A percentile compares a stretch with the other conserved stretches of the same genome.
Conservation (phyloP, 257 asterid genomes). For the Ocimum tenuiflorum region DNA sequence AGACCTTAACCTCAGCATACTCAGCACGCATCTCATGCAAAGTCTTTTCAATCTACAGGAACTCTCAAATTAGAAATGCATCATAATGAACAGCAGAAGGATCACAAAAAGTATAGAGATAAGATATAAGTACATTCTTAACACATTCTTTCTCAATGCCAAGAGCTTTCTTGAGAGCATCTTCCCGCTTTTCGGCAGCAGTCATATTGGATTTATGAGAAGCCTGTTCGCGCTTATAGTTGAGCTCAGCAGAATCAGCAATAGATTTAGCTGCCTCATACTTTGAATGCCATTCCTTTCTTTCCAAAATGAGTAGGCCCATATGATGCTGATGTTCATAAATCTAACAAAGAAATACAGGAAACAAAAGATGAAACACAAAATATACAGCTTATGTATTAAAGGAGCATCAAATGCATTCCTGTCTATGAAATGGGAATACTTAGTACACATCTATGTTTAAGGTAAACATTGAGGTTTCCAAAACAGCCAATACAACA, state of each 20-base stretch:
- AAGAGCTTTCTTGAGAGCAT: conserved; percentile 70
- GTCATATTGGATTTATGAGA: conserved; percentile 54
- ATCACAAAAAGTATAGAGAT: not conserved
- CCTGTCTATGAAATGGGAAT: not conserved
- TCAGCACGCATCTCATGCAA: conserved; percentile 95
- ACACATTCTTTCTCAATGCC: conserved; percentile 94
- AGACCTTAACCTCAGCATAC: conserved; percentile 77
- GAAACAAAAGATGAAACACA: not conserved
- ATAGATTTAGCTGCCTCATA: conserved; percentile 55
- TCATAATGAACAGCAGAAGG: not conserved
- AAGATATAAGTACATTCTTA: conserved; percentile 47
- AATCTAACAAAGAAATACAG: conserved; percentile 29
- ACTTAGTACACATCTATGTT: not conserved
- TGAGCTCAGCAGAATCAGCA: conserved; percentile 63
- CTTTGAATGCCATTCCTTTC: conserved; percentile 71
- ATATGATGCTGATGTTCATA: conserved; percentile 87
- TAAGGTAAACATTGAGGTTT: conserved; percentile 8
- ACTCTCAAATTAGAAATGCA: conserved; percentile 13
- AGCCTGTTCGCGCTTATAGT: conserved; percentile 52
- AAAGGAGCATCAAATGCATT: not conserved
- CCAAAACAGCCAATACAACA: conserved; percentile 7
- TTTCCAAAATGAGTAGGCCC: conserved; percentile 91
- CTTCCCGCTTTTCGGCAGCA: conserved; percentile 73
- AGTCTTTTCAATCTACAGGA: conserved; percentile 79
- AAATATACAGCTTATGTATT: not conserved